Conservation (phyloP, 2,329 filamentous ascomycete species). For the Ambrosiella xylebori region DNA sequence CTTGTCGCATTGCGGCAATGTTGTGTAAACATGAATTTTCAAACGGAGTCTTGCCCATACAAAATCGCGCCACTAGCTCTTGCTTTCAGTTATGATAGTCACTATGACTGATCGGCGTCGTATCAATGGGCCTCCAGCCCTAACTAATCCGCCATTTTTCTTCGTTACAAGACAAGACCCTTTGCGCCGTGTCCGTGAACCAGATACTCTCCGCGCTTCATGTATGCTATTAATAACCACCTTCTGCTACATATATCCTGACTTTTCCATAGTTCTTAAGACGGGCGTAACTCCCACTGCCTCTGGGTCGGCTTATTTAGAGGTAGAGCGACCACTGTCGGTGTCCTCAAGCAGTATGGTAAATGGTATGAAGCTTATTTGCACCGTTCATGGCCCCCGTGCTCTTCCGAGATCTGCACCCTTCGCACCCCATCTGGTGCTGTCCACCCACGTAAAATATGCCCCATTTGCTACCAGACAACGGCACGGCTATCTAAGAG, state of each 20-base stretch:
- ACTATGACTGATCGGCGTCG: conserved; percentile 69
- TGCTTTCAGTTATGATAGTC: not conserved
- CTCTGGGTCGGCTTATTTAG: conserved; percentile 79
- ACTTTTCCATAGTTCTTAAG: conserved; percentile 50
- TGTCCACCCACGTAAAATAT: conserved; percentile 90
- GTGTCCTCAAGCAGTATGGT: conserved; percentile 27
- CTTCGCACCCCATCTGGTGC: conserved; percentile 80
- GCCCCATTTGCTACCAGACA: conserved; percentile 79
- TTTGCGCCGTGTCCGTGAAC: conserved; percentile 36
- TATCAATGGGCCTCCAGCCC: conserved; percentile 71
- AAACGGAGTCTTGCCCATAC: no score
- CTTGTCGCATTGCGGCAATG: no score
- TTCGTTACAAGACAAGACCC: conserved; percentile 29
- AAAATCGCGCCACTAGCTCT: not conserved
- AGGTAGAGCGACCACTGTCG: conserved; percentile 28
- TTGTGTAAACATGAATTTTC: no score
- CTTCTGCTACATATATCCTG: not conserved
- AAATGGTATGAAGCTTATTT: conserved; percentile 74
- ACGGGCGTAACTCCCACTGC: conserved; percentile 87
- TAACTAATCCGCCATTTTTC: conserved; percentile 60
- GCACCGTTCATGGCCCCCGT: conserved; percentile 82
- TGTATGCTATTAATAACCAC: conserved; percentile 37
- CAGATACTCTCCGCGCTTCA: conserved; percentile 65
- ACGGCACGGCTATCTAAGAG: conserved; percentile 70
- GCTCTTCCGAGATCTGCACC: conserved; percentile 77